Conservation (phyloP, 768 basidiomycete species). For the Mycena olivaceomarginata region DNA sequence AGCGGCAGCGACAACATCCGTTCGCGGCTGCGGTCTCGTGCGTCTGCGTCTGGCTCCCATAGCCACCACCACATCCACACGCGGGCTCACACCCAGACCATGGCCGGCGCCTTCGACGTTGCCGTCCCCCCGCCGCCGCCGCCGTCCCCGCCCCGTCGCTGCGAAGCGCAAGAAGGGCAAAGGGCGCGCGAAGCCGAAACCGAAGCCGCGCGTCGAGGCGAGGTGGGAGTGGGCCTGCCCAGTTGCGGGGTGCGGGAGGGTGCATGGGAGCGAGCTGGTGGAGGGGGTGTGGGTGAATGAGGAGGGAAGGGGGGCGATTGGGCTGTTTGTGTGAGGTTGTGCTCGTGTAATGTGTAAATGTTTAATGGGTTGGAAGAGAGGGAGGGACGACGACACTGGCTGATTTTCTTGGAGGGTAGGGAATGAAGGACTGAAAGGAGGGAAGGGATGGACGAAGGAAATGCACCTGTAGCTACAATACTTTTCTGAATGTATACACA, state of each 20-base stretch:
- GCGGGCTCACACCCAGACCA: background rate
- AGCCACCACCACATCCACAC: background rate
- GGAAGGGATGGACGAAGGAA: background rate
- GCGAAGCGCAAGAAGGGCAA: conserved; percentile 37
- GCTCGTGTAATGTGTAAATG: background rate
- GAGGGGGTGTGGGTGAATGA: conserved; percentile 71
- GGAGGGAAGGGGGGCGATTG: conserved; percentile 53
- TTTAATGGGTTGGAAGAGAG: background rate
- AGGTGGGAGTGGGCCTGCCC: conserved; percentile 80
- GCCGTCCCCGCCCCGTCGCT: background rate
- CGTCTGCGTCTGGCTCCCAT: background rate
- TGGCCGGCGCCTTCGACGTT: conserved; percentile 26
- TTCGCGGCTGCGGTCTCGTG: conserved; percentile 74
- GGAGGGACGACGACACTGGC: too few relatives aligned
- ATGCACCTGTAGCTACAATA: background rate
- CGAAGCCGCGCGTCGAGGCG: conserved; percentile 64
- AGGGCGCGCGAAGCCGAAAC: conserved; percentile 53
- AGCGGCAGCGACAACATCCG: conserved; percentile 62
- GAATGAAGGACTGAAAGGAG: background rate
- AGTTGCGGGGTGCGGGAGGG: conserved; percentile 70
- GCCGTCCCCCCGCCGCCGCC: conserved; percentile 31
- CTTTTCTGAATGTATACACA: background rate
- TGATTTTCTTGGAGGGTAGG: background rate
- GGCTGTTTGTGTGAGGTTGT: conserved; percentile 62
- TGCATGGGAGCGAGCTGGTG: conserved; percentile 75